Evolutionary conservation across 2,329 filamentous ascomycete genomes (phyloP), one percentile per base, ranked within the genome.

Genomic region (Exophiala lecanii-corni): DNA sequence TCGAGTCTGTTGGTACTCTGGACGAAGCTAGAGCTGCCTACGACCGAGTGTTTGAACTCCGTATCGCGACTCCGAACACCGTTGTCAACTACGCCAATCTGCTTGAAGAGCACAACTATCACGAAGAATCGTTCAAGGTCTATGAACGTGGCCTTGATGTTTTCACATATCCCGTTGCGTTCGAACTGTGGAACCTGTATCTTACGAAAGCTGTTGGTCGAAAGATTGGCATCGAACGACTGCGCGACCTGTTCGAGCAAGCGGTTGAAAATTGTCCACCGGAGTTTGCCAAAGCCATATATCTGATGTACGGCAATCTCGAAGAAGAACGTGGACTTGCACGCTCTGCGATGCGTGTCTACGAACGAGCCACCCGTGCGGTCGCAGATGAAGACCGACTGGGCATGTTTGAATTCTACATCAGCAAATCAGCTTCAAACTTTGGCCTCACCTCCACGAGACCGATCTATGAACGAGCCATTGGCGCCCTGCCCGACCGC

Each of bases 401-500:
- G 47, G 89, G 95, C 58, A 96, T 98, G 89, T 98, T 96, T 72
- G 92, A 95, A 65, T 95, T 97, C 62, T 98, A 98, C 71, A 96
- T 98, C 61, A 97, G 91, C 45, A 97, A 98, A 64, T 96, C 89
- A 1, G 92, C 92, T 1, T 94, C 89, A 15, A 98, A 98, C 67
- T 98, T 98, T 59, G 92, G 94, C 21, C 78, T 98, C 39, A 89
- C 92, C 0, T 97, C 92, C 1, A 96, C 92, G 2, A 75, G 92
- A 39, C 84, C 88, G 1, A 98, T 98, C 57, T 98, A 98, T 71
- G 92, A 98, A 68, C 82, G 89, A 43, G 91, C 92, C 26, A 95
- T 98, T 55, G 82, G 87, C 9, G 86, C 89, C n/a, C 73, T 98
- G 25, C 91, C 94, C 0, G 92, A 98, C 65, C 79, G 75, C 50